These are phyloP conservation scores for Litsea cubeba DNA, from an alignment of 164 flowering plant genomes.

Conservation along the genomic window DNA sequence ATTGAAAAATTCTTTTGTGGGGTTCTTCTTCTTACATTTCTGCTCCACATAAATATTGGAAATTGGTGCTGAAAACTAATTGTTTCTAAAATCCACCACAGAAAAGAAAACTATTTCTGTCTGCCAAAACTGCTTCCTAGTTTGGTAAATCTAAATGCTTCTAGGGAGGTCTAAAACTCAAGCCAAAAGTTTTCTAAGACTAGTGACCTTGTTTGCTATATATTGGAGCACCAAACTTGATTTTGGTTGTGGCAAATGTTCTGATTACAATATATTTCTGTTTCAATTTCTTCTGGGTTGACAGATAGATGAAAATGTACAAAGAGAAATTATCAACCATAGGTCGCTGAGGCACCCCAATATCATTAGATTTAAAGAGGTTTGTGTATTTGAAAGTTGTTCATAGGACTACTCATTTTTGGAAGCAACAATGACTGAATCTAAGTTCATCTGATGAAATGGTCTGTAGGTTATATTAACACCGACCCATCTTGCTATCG, in stretches of 20 bases:
- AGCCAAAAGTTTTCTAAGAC: no score
- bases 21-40: no score
- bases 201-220: no score
- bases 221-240: no score
- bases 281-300: neutral
- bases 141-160: no score
- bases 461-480: slow-evolving; percentile 5
- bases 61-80: no score
- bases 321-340: slow-evolving; percentile 6
- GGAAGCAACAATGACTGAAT: neutral
- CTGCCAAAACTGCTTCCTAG: no score
- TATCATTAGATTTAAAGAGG: slow-evolving; percentile 7
- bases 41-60: no score
- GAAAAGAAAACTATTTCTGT: no score
- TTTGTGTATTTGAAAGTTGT: neutral
- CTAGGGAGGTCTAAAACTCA: no score
- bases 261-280: neutral
- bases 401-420: neutral
- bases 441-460: neutral
- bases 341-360: slow-evolving; percentile 5
- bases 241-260: neutral
- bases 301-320: slow-evolving; percentile 9
- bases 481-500: slow-evolving; percentile 10
- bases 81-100: no score
- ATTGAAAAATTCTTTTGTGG: no score